Evolutionary conservation across 495 filamentous ascomycete genomes (phyloP).

Genomic region (Thermochaetoides thermophila): DNA sequence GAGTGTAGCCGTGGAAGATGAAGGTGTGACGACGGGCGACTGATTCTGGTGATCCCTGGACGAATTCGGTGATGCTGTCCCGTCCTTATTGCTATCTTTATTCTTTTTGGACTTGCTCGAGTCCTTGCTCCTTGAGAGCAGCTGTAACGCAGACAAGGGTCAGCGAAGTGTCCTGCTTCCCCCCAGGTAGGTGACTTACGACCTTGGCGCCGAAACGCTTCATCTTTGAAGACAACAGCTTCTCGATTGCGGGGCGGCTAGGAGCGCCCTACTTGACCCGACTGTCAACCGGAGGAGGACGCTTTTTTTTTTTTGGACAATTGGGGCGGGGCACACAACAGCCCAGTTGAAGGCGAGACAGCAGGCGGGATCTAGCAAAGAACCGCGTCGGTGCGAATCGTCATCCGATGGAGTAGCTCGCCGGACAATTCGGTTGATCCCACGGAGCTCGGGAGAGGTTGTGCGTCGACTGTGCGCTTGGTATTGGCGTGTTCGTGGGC

Average conservation of each 20-base stretch:
- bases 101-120: slow-evolving; percentile 89
- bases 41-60: slow-evolving; percentile 39
- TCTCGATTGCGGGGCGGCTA: slow-evolving; percentile 20
- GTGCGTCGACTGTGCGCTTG: no score
- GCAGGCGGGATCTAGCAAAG: no score
- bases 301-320: not conserved
- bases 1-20: slow-evolving; percentile 75
- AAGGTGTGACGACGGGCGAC: slow-evolving; percentile 50
- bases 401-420: slow-evolving; percentile 3
- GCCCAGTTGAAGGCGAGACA: no score
- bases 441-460: not conserved
- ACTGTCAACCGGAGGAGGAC: slow-evolving; percentile 11
- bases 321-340: no score
- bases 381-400: not conserved
- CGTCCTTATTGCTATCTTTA: slow-evolving; percentile 57
- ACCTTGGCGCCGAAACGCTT: slow-evolving; percentile 97
- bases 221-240: slow-evolving; percentile 52
- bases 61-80: slow-evolving; percentile 59
- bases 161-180: not conserved
- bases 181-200: slow-evolving; percentile 42
- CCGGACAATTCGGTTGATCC: slow-evolving; percentile 1
- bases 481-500: no score
- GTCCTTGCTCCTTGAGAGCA: slow-evolving; percentile 94
- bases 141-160: slow-evolving; percentile 3
- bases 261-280: slow-evolving; percentile 20